Base-by-base conservation (phyloP, 2,329 filamentous ascomycete genomes). In the Xylaria sp. region DNA sequence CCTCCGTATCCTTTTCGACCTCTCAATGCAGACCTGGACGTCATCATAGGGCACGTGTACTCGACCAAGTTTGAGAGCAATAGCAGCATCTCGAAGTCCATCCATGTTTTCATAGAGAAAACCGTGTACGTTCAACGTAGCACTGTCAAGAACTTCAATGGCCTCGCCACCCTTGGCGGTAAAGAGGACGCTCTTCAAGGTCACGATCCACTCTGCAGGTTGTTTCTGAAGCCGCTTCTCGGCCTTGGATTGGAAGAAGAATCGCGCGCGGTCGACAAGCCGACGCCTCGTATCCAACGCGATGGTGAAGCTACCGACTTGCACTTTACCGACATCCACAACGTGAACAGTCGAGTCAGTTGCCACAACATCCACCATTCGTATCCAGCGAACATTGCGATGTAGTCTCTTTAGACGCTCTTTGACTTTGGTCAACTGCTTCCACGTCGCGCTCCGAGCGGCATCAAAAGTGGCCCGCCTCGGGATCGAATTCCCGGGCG, bases 181-280 rank as follows among this genome's bases (percentile, higher is more conserved):
- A 71, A 99, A 96, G 6, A 98, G 81, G 47, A 98, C 85, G 75
- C 93, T 97, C 62, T 92, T 87, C 53, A 94, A 77, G 7, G 90
- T 90, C 70, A 96, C 84, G 66, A 96, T 94, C 94, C 96, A 99
- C 80, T 99, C 96, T 1, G 93, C 94, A 38, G 95, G 93, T 47
- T 86, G 83, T 69, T 90, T 87, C 51, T 87, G 77, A 31, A 76
- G 75, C 25, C 83, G 81, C 43, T 82, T 82, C 66, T 86, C 82
- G 66, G 87, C 82, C 72, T 88, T 87, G 76, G 90, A 85, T 72
- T 92, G 91, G 69, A 93, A 89, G 76, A 97, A 97, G 70, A 96
- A 89, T 44, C 93, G 90, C 61, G 92, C 92, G 56, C 93, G 87
- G 73, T 97, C 93, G 29, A 97, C 92, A 77, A 93, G 94, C 78